Conservation (phyloP, 805 yeast genomes). For the Cyberlindnera samutprakarnensis region DNA sequence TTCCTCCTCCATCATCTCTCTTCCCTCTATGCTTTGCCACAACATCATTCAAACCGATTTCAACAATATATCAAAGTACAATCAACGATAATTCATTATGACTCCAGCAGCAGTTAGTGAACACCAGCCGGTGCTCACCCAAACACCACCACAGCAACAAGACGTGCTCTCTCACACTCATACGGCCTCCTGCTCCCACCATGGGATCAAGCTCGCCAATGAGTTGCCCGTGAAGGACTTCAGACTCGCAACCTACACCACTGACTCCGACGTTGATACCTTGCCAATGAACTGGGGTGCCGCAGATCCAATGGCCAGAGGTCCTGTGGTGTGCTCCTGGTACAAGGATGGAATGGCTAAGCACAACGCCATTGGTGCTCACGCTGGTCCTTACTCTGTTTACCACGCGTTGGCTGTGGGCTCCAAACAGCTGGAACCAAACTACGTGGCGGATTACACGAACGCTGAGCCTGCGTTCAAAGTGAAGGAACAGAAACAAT, state of each 20-base stretch:
- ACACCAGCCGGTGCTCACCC: too few species aligned
- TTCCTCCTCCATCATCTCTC: too few species aligned
- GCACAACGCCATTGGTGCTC: constrained; percentile 61
- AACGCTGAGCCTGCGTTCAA: constrained; percentile 56
- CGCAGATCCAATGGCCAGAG: constrained; percentile 38
- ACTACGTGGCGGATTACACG: constrained; percentile 51
- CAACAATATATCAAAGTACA: too few species aligned
- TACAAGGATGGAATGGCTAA: constrained; percentile 38
- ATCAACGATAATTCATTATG: constrained; percentile 19
- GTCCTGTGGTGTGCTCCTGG: constrained; percentile 52
- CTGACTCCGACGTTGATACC: constrained; percentile 42
- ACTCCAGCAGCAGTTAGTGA: constrained; percentile 21
- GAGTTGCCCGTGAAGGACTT: constrained; percentile 22
- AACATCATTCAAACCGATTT: too few species aligned
- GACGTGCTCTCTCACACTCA: constrained; percentile 6
- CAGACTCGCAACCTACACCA: constrained; percentile 45
- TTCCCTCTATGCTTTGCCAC: too few species aligned
- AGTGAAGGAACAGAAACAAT: constrained; percentile 46
- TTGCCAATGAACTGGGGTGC: constrained; percentile 48
- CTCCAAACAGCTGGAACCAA: constrained; percentile 45
- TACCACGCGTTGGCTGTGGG: constrained; percentile 62
- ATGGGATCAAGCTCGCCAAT: constrained; percentile 14
- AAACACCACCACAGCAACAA: too few species aligned
- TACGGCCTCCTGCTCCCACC: constrained; percentile 5
- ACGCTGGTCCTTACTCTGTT: constrained; percentile 54